Base-by-base conservation (phyloP, 1,139 yeast species). In the Hansenula lynferdii region DNA sequence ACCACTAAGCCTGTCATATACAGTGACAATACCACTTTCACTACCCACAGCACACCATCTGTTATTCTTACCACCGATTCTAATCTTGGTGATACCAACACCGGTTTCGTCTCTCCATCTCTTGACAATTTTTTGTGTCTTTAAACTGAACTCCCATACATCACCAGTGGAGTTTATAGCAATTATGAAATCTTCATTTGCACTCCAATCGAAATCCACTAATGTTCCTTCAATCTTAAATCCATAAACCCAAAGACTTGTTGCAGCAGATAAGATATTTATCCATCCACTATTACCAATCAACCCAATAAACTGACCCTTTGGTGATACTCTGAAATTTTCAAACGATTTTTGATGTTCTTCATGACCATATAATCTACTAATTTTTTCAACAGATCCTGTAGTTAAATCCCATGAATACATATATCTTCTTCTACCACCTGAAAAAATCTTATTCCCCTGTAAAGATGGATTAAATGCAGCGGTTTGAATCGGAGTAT, bases 51-150 rank as follows among this genome's bases (percentile, higher is more conserved):
- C 98, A 42, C 85, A 61, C 87, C 90, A 92, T 49, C 89, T 73
- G 57, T 80, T 80, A 37, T 74, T 69, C 38, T 71, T 72, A n/a
- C 95, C 94, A 16, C 95, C 95, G n/a, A 85, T 59, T 38, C 80
- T 83, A 25, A 92, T 63, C 43, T 73, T 76, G 7, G 97, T 87
- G 41, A 87, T 77, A 25, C 95, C 95, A 27, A 86, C 70, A 24
- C 95, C 95, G 22, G 95, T 84, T 32, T 81, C 84, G 57, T 94
- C 98, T 38, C 71, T 72, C 98, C 98, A 94, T 56, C 79, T 77
- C 40, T 72, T 69, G 3, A 74, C 46, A 19, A 86, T 70, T 44
- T 72, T 67, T 14, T 57, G 60, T 15, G 62, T 56, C 4, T 61
- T 62, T 40, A 83, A 61, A 45, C 75, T 76, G 65, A 86, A 94